phyloP scores from a whole-genome alignment of 2,329 filamentous ascomycete genomes.

The Penicillium sp. region DNA sequence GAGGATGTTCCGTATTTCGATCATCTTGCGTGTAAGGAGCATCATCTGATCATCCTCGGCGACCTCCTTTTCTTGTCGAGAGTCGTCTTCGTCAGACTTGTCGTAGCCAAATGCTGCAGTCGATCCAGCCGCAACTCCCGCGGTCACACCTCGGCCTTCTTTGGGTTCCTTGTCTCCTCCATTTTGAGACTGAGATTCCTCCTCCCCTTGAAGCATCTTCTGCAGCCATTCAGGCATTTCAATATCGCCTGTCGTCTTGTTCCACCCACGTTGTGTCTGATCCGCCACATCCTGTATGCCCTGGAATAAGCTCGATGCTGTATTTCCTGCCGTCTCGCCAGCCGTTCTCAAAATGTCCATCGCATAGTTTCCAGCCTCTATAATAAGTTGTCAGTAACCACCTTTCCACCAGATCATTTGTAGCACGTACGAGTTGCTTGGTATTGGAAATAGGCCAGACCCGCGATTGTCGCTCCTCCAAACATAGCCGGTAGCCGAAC shows the following conservation, averaged over 20 bases:
- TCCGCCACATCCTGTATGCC: constrained; percentile 73
- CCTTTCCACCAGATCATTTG: neutral
- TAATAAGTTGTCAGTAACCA: constrained; percentile 10
- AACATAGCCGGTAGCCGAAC: constrained; percentile 86
- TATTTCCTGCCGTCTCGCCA: constrained; percentile 67
- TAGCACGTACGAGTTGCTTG: constrained; percentile 76
- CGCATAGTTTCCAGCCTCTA: constrained; percentile 74
- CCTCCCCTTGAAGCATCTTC: constrained; percentile 65
- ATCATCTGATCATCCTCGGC: constrained; percentile 98
- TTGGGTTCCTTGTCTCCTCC: constrained; percentile 52
- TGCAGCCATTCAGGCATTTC: constrained; percentile 78
- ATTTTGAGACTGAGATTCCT: constrained; percentile 56
- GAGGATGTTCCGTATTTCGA: constrained; percentile 91
- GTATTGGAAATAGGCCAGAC: constrained; percentile 90
- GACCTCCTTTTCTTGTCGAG: constrained; percentile 60
- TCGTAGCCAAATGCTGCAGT: constrained; percentile 80
- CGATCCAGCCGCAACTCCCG: constrained; percentile 68
- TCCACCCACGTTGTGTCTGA: constrained; percentile 79
- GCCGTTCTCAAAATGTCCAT: constrained; percentile 74
- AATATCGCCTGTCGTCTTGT: constrained; percentile 76
- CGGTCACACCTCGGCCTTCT: constrained; percentile 56
- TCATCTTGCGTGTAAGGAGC: constrained; percentile 99
- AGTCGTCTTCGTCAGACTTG: constrained; percentile 63
- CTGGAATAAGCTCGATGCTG: constrained; percentile 70
- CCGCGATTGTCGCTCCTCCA: constrained; percentile 82